Evolutionary conservation across 139 green algal genomes (phyloP), one percentile per base, ranked within the genome.

Genomic region (Bryopsis sp.): DNA sequence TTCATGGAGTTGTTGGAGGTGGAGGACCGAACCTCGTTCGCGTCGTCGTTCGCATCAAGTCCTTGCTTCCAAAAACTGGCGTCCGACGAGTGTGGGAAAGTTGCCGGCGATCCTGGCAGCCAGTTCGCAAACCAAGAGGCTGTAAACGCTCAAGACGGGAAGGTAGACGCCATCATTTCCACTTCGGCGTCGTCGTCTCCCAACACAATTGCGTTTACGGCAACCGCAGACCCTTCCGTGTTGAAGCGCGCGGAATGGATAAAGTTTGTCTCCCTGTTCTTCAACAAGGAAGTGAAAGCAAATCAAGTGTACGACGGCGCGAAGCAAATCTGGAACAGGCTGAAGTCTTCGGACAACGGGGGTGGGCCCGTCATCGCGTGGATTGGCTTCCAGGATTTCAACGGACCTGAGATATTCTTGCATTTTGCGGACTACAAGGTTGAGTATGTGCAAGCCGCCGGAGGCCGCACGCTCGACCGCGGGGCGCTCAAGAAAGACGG

Each of bases 191-290:
- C 32, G 33, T 64, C 33, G 26, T 73, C 74, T 39, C 28, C 39
- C 39, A 60, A 74, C 36, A 54, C 67, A 28, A 83, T 91, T 48
- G 74, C 78, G 11, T 79, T 93, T 58, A 66, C 71, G 74, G 74
- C 76, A 3, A 73, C 71, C 15, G 36, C 58, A 3, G 82, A 88
- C 36, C 77, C 79, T 61, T 82, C 86, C 6, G 57, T 78, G 1
- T 67, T 94, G 15, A 88, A 87, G 58, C 79, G 86, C 29, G 83
- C 81, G 1, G 88, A 95, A 68, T 93, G 87, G 84, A 68, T 93
- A 65, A 92, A 93, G 73, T 95, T 86, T 75, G 39, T 95, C 47
- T 76, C 76, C n/a, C 48, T 82, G 5, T 95, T 95, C 64, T 95
- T 95, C 81, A 95, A 95, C 77, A 76, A 77, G 48, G 88, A 92